Evolutionary conservation across 129 eudicot genomes (phyloP).

Genomic region (Escallonia herrerae): DNA sequence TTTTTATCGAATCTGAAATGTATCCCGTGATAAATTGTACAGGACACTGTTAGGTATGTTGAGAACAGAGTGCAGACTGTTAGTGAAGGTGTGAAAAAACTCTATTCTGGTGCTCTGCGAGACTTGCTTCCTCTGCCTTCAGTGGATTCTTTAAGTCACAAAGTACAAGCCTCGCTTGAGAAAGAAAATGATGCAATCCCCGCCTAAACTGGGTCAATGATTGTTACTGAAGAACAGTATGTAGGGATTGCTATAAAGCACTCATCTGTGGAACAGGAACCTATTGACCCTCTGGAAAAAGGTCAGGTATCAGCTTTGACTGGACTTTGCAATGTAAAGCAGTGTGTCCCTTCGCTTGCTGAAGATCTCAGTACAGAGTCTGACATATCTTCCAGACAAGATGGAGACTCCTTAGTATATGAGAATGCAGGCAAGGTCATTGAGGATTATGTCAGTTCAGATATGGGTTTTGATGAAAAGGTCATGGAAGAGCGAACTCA

Average conservation of each 20-base stretch:
- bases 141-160: slow-evolving; percentile 18
- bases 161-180: slow-evolving; percentile 17
- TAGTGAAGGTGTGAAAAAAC: slow-evolving; percentile 32
- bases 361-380: slow-evolving; percentile 1
- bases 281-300: slow-evolving; percentile 8
- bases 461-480: slow-evolving; percentile 19
- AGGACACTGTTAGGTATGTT: slow-evolving; percentile 44
- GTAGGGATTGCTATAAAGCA: slow-evolving; percentile 5
- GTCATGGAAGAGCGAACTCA: slow-evolving; percentile 14
- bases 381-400: slow-evolving; percentile 4
- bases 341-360: slow-evolving; percentile 12
- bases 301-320: slow-evolving; percentile 1
- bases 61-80: slow-evolving; percentile 44
- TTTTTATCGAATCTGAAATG: slow-evolving; percentile 4
- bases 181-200: slow-evolving; percentile 10
- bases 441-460: slow-evolving; percentile 9
- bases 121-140: slow-evolving; percentile 32
- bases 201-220: slow-evolving; percentile 13
- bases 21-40: neutral
- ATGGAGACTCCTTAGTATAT: slow-evolving; percentile 15
- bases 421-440: slow-evolving; percentile 18
- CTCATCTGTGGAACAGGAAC: slow-evolving; percentile 5
- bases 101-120: slow-evolving; percentile 38
- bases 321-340: slow-evolving; percentile 12
- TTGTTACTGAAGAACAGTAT: slow-evolving; percentile 14